Base-by-base conservation (phyloP, 192 early-diverging fungal species). In the Oehlia diaphana region DNA sequence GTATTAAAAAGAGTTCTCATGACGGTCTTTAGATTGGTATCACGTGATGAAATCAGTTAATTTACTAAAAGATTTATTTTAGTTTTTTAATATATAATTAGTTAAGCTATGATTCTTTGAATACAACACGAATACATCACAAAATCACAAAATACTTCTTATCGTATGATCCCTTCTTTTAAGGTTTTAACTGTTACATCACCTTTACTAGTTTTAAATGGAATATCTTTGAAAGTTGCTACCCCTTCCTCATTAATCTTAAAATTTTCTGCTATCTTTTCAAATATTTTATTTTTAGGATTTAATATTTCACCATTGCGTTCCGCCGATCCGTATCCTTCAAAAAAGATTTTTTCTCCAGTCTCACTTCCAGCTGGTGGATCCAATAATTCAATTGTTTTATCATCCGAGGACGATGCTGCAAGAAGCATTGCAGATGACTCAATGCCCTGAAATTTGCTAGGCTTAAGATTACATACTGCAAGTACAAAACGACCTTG, bases 241-340 rank as follows among this genome's bases (percentile, higher is more conserved):
- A 89, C 76, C 39, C 83, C 83, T 6, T 87, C 87, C 28, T 83
- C 62, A 74, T 80, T 83, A 26, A 87, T 78, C 70, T 77, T 82
- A 77, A 92, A 88, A 23, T 87, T 83, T 58, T 81, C 87, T 31
- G 86, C 80, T 49, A 84, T 76, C 82, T 92, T 91, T 81, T 90
- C 90, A 80, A 89, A 92, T 61, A 92, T 83, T 79, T 92, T 84
- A 44, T 91, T 86, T 74, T 92, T 92, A 47, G 90, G 90, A 77
- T 92, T 92, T 70, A 92, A 76, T 70, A 83, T 81, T 75, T 86
- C 86, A 62, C 83, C 88, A 10, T 84, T 85, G 13, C 83, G 76
- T 33, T 81, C 72, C 2, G 74, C 82, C 37, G 79, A 71, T 33
- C 62, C 83, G 69, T 80, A 91, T 4, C 91, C 91, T 67, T 90